Evolutionary conservation across 305 asterid species (phyloP).

Genomic region (Fraxinus paxiana): DNA sequence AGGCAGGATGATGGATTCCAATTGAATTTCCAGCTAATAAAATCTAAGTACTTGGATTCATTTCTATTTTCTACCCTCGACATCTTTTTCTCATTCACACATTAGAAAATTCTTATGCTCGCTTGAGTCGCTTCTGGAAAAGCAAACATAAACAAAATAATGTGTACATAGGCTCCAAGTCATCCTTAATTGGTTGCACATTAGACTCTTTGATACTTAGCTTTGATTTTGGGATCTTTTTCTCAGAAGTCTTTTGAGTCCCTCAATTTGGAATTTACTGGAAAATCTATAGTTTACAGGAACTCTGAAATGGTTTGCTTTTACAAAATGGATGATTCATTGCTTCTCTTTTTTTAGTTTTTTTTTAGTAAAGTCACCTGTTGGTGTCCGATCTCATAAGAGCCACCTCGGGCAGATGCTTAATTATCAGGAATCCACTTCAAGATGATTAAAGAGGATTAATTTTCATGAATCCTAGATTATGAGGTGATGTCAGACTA

Average conservation of each 20-base stretch:
- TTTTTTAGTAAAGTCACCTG: background rate
- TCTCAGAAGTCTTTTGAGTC: background rate
- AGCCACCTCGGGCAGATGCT: background rate
- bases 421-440: background rate
- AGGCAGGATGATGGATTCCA: slow-evolving; percentile 14
- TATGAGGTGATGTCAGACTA: background rate
- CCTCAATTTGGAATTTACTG: background rate
- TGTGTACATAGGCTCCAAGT: background rate
- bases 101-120: background rate
- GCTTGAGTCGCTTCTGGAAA: background rate
- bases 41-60: background rate
- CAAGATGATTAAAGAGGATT: background rate
- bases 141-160: background rate
- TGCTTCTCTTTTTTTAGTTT: background rate
- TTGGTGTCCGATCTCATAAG: background rate
- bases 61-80: background rate
- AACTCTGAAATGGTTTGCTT: background rate
- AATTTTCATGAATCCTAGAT: background rate
- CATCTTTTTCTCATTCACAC: slow-evolving; percentile 7
- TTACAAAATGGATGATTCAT: background rate
- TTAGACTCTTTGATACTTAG: background rate
- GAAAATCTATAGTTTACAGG: background rate
- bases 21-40: background rate
- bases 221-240: background rate
- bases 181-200: background rate